Evolutionary conservation across 768 basidiomycete species (phyloP), one percentile per base, ranked within the genome.

Genomic region (Macrolepiota albuminosa): DNA sequence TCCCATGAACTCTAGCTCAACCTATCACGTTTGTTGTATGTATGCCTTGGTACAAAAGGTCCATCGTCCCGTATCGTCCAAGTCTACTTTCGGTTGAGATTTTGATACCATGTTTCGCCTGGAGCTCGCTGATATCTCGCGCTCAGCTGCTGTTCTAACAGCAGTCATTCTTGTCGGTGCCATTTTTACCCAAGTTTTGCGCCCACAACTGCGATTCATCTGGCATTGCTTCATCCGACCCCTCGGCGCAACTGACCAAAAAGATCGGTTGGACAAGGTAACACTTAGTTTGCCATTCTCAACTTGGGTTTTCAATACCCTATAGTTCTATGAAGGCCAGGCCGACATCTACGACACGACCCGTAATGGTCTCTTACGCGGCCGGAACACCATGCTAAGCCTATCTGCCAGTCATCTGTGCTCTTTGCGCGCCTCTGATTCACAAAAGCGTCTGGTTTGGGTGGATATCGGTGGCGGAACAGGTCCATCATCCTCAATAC

Each of bases 391-490:
- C 16, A 87, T 91, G 86, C 77, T 89, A 13, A 78, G 76, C 56
- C 76, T 91, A n/a, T 80, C 82, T 4, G 85, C 86, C 0, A 79
- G 81, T 37, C 88, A 90, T 63, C 72, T 91, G 8, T 76, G 75
- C 36, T 72, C 78, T 2, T 75, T 87, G 49, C 76, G 75, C 5
- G 70, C 68, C 39, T 67, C 67, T 29, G 63, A 76, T 6, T 75
- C 78, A 0, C 69, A 73, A 0, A 79, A 81, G 67, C 76, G 77
- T 14, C 78, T 88, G 18, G 78, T 91, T 14, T 91, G 89, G 89
- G 78, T 91, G 18, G 89, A 91, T 68, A 84, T 91, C 58, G 88
- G 89, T 16, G 89, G 89, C 36, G 89, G 88, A 31, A 90, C 89
- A 13, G 83, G 82, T 56, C 21, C 50, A 0, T 54, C 49, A 7